A percentile compares a stretch with the other conserved stretches of the same genome.
phyloP scores from a whole-genome alignment of 805 yeast species.

The Suhomyces sp. region DNA sequence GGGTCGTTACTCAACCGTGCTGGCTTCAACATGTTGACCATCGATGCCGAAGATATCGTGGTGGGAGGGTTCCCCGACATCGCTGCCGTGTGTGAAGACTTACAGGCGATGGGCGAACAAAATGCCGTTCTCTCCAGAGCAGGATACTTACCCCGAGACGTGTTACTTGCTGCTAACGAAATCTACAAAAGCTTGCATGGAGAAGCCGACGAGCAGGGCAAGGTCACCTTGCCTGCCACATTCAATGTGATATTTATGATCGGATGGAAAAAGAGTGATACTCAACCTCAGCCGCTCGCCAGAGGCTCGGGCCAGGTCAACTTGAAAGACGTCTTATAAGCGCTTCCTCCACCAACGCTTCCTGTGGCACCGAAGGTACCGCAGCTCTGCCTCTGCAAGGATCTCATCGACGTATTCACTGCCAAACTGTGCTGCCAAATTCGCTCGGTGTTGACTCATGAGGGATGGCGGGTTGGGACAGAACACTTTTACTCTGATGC shows the following conservation, averaged over 20 bases:
- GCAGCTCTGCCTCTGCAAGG: background rate
- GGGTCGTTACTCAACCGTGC: constrained; percentile 71
- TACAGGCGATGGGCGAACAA: constrained; percentile 82
- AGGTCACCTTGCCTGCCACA: constrained; percentile 67
- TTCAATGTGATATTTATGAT: constrained; percentile 77
- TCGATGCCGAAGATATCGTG: constrained; percentile 79
- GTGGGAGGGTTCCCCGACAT: constrained; percentile 75
- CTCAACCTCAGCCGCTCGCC: constrained; percentile 68
- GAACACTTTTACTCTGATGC: constrained; percentile 1
- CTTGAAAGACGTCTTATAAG: constrained; percentile 57
- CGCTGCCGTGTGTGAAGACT: constrained; percentile 61
- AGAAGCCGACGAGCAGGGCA: constrained; percentile 46
- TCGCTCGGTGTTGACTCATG: background rate
- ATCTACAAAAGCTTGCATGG: constrained; percentile 73
- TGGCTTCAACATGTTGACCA: constrained; percentile 74
- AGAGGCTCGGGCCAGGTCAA: constrained; percentile 71
- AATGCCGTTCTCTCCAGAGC: constrained; percentile 60
- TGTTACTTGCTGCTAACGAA: constrained; percentile 71
- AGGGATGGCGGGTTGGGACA: background rate
- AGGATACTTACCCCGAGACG: constrained; percentile 47
- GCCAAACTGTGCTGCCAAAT: background rate
- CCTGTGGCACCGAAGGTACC: background rate
- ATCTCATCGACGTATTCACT: background rate
- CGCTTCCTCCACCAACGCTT: background rate
- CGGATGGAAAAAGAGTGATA: constrained; percentile 78